Conservation (phyloP, 306 rosid species). For the Medicago ruthenica region DNA sequence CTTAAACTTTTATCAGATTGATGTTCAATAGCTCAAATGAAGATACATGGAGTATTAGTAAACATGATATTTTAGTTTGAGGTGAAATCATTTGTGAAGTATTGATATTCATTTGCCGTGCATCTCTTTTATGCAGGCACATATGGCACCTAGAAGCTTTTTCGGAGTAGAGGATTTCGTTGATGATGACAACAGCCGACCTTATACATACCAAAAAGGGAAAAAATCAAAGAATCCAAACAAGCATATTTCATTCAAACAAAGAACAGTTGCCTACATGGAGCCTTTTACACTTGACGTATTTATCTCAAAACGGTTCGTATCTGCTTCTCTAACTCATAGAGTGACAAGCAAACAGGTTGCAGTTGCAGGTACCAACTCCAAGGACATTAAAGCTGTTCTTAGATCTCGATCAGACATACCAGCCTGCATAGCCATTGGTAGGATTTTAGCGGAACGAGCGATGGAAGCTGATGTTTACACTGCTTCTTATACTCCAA, state of each 20-base stretch:
- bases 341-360: constrained; percentile 92
- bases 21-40: constrained; percentile 10
- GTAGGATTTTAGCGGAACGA: constrained; percentile 79
- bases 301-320: constrained; percentile 90
- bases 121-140: constrained; percentile 54
- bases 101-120: neutral
- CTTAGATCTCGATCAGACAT: constrained; percentile 86
- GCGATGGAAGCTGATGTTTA: constrained; percentile 95
- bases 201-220: constrained; percentile 86
- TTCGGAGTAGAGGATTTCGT: constrained; percentile 94
- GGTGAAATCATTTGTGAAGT: neutral
- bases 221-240: constrained; percentile 85
- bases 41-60: neutral
- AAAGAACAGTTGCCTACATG: constrained; percentile 88
- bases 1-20: neutral
- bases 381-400: constrained; percentile 90
- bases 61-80: neutral
- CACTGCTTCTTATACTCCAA: constrained; percentile 81
- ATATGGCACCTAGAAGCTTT: constrained; percentile 80
- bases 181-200: constrained; percentile 84
- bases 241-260: constrained; percentile 86
- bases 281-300: constrained; percentile 96
- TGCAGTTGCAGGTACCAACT: constrained; percentile 97
- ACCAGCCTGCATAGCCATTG: constrained; percentile 90
- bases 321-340: constrained; percentile 91